phyloP scores from a whole-genome alignment of 176 grass and related monocot genomes.

The Eleusine indica region DNA sequence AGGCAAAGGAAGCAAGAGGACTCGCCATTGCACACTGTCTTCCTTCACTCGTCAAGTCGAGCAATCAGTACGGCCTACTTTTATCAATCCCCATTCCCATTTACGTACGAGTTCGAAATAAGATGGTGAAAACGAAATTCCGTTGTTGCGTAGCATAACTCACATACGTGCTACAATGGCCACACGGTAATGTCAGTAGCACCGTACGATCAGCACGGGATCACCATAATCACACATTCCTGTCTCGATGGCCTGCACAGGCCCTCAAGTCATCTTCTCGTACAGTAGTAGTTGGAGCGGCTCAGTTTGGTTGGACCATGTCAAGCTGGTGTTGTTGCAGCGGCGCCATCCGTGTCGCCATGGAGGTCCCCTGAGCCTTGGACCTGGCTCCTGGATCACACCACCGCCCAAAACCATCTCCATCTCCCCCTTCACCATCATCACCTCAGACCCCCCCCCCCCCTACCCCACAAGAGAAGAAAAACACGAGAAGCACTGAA shows the following conservation, averaged over 20 bases:
- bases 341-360: neutral
- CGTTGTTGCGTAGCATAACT: too few species aligned
- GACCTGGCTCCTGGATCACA: neutral
- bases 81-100: too few species aligned
- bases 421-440: neutral
- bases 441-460: neutral
- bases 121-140: too few species aligned
- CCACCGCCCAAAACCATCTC: conserved; percentile 31
- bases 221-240: neutral
- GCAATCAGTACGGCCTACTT: too few species aligned
- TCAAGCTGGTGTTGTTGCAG: neutral
- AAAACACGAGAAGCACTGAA: too few species aligned
- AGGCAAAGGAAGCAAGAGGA: neutral
- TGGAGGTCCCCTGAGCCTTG: neutral
- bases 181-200: too few species aligned
- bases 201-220: too few species aligned
- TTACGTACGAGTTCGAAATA: too few species aligned
- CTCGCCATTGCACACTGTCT: too few species aligned
- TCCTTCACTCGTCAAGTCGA: too few species aligned
- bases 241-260: neutral
- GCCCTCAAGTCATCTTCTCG: neutral
- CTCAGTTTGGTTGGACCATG: neutral
- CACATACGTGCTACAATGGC: too few species aligned
- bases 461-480: too few species aligned
- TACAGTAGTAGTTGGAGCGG: neutral